Base-by-base conservation (phyloP, 805 yeast species). In the Teunomyces barrocoloradensis region DNA sequence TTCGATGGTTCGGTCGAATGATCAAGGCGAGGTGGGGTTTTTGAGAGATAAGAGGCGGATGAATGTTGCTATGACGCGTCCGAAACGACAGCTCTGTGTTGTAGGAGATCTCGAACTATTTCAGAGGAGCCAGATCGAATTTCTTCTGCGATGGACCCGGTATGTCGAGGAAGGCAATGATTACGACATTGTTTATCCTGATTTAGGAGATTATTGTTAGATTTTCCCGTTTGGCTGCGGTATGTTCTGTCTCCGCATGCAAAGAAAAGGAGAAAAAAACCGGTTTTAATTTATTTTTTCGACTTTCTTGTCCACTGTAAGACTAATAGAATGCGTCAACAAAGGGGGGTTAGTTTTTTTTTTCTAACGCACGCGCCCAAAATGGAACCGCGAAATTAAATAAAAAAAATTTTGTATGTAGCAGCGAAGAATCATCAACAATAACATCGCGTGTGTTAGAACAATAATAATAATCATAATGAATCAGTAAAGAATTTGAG, bases 21-120 rank as follows among this genome's bases (percentile, higher is more conserved):
- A 78, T 17, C 57, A 67, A 2, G 64, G 75, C 29, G 87, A 85
- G 44, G 84, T 91, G 41, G 98, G 98, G 7, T 94, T 92, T 59
- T 68, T 94, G 45, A 74, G 76, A 20, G 97, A 92, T 55, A 76
- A 79, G 46, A 71, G 94, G 58, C 77, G 99, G 55, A 71, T 91
- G 40, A 92, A 92, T 61, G 99, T 92, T 17, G 97, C 97, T 1
- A 89, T 92, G 61, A 91, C 98, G 0, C 75, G 99, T 54, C 87
- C 96, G 4, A 83, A 85, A 59, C 73, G 92, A 49, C 97, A 91
- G 56, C 69, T 92, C 5, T 87, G 94, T 58, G 79, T 92, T 0
- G 70, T 94, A 44, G 98, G 97, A 1, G 95, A 94, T 62, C 76
- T 87, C 74, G 96, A 87, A 56, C 78, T 89, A 2, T 61, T 90